phyloP scores from a whole-genome alignment of 495 filamentous ascomycete genomes.

The Xylaria intraflava region DNA sequence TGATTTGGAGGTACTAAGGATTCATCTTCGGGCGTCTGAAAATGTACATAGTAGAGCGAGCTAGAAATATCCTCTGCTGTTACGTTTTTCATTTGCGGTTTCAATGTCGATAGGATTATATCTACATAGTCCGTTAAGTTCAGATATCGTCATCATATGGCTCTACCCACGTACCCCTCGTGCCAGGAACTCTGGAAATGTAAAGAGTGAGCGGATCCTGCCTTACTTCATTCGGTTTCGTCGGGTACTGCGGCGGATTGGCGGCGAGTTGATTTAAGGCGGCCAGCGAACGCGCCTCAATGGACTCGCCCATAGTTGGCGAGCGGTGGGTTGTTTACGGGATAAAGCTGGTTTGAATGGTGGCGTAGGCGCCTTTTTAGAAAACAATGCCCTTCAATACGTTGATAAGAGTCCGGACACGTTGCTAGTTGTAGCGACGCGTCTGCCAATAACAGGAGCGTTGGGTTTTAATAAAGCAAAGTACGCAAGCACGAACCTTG shows the following conservation, averaged over 20 bases:
- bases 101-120: slow-evolving; percentile 86
- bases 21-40: slow-evolving; percentile 55
- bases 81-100: slow-evolving; percentile 79
- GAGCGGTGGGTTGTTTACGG: background rate
- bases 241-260: slow-evolving; percentile 78
- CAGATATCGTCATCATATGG: slow-evolving; percentile 8
- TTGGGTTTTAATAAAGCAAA: background rate
- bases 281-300: slow-evolving; percentile 80
- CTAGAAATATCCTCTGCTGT: slow-evolving; percentile 80
- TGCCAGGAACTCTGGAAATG: slow-evolving; percentile 87
- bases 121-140: slow-evolving; percentile 46
- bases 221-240: slow-evolving; percentile 58
- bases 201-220: slow-evolving; percentile 72
- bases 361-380: background rate
- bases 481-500: background rate
- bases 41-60: slow-evolving; percentile 85
- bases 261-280: slow-evolving; percentile 71
- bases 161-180: slow-evolving; percentile 53
- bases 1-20: slow-evolving; percentile 42
- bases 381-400: background rate
- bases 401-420: background rate
- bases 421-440: background rate
- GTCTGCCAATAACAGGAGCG: background rate
- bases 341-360: background rate
- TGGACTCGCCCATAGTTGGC: slow-evolving; percentile 35